phyloP scores from a whole-genome alignment of 345 rosid species.

The Hibiscus mutabilis region DNA sequence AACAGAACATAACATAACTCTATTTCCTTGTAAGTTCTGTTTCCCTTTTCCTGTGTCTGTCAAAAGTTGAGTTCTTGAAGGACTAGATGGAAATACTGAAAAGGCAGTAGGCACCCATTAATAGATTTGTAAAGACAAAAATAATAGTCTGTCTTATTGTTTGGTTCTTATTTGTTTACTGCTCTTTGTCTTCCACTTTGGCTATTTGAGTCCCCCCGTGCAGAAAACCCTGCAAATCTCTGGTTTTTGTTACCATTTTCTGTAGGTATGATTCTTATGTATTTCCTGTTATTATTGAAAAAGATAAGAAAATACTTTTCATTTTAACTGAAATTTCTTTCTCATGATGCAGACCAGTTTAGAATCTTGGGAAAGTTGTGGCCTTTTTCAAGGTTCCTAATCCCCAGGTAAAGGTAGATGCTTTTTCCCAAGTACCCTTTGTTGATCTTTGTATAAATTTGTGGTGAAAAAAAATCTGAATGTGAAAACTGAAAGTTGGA shows the following conservation, averaged over 20 bases:
- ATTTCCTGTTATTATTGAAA: neutral
- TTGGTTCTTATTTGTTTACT: neutral
- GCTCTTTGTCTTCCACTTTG: neutral
- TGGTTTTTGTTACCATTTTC: constrained; percentile 1
- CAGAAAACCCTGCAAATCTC: neutral
- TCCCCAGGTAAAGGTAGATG: constrained; percentile 12
- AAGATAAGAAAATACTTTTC: neutral
- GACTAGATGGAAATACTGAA: neutral
- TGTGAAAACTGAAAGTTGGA: neutral
- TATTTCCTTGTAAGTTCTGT: neutral
- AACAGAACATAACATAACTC: neutral
- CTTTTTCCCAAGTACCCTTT: neutral
- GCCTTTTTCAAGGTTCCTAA: constrained; percentile 8
- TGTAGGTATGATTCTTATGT: constrained; percentile 16
- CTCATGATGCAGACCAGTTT: constrained; percentile 25
- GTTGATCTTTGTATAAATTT: constrained; percentile 5
- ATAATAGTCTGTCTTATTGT: constrained; percentile 5
- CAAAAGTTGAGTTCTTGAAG: neutral
- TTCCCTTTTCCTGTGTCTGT: neutral
- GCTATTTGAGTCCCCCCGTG: constrained; percentile 1
- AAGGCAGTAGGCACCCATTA: neutral
- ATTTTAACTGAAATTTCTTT: constrained; percentile 10
- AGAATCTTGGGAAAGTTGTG: constrained; percentile 21
- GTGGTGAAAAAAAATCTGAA: neutral
- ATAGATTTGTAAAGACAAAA: constrained; percentile 16